Conservation (phyloP, 345 rosid genomes). For the Kandelia obovata region DNA sequence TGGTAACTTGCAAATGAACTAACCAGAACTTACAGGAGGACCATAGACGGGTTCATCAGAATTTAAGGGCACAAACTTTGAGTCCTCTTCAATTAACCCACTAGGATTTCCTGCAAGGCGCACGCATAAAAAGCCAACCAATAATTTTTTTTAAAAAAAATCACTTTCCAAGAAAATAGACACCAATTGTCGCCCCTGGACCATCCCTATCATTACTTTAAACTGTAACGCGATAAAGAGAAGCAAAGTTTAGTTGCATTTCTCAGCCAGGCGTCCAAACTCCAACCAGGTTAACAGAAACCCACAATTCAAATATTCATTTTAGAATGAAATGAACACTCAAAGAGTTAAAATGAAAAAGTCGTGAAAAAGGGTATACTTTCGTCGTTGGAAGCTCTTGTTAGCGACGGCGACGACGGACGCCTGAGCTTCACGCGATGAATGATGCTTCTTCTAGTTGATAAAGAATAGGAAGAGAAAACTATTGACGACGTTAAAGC, state of each 20-base stretch:
- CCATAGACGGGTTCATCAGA: constrained; percentile 68
- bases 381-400: constrained; percentile 43
- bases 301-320: constrained; percentile 2
- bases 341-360: background rate
- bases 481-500: constrained; percentile 6
- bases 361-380: constrained; percentile 15
- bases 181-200: too few relatives aligned
- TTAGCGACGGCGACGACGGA: background rate
- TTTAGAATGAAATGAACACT: background rate
- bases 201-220: too few relatives aligned
- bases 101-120: constrained; percentile 42
- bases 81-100: constrained; percentile 51
- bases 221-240: background rate
- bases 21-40: constrained; percentile 82
- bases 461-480: constrained; percentile 9
- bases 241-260: background rate
- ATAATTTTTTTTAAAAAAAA: background rate
- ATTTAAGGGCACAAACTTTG: constrained; percentile 76
- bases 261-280: background rate
- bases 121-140: background rate
- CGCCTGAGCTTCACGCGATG: constrained; percentile 29
- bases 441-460: constrained; percentile 4
- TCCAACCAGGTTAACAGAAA: background rate
- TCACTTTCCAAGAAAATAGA: too few relatives aligned
- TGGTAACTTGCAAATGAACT: constrained; percentile 18